Evolutionary conservation across 108 stramenopile genomes (phyloP), one percentile per base, ranked within the genome.

Genomic region (Nitzschia sp.): DNA sequence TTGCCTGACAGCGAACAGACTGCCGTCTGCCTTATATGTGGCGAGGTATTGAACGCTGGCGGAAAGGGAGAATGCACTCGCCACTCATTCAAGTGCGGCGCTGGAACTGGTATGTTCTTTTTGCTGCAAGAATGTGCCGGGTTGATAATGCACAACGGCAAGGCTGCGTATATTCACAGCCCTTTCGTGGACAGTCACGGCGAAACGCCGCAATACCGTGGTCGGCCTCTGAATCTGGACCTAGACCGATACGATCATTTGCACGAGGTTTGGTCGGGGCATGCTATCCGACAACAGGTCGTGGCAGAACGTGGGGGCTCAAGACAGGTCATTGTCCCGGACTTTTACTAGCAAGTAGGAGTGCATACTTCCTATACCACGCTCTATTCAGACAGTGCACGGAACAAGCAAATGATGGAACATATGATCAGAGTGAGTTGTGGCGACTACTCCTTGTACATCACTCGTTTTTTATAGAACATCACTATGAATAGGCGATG

Each of bases 141-240:
- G 13, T 70, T 98, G 32, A 80, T 95, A 16, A 82, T 98, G 66
- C 93, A 96, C 75, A 91, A 89, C 6, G 58, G 66, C 1, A 89
- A 88, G 52, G 96, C 96, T 0, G 88, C 90, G 2, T 98, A 96
- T 47, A 83, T 96, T 25, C 90, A 92, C 56, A 89, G 93, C 74
- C 95, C 95, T 1, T 98, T 95, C 60, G 97, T 97, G 33, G 97
- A 98, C 56, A 88, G 83, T 62, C 91, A 97, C 58, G 95, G 95
- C 3, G 97, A 98, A 78, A 93, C 91, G 21, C 91, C 92, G 0
- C 88, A 91, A 41, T 93, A 88, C 68, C 73, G 92, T 53, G 95
- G 95, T 8, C 66, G 91, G 6, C 95, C 95, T 21, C 68, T 96
- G 60, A 92, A 91, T 71, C 61, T 91, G 22, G 87, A 89, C 66